These are phyloP conservation scores for Panus rudis DNA, from an alignment of 768 basidiomycete genomes.

Conservation along the genomic window DNA sequence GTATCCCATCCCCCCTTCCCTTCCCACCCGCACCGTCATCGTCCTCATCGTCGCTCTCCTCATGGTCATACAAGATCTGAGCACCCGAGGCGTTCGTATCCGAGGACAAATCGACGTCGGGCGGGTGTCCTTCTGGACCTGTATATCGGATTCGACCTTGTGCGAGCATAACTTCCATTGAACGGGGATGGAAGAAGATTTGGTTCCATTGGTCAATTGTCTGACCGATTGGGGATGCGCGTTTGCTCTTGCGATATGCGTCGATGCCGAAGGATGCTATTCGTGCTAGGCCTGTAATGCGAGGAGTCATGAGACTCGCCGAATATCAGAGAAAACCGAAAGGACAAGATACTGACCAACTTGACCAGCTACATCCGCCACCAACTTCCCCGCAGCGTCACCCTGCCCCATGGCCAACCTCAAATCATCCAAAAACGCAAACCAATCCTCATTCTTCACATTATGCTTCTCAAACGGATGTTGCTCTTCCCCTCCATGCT, in stretches of 20 bases:
- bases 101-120: constrained; percentile 4
- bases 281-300: constrained; percentile 18
- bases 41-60: not conserved
- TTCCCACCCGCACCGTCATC: constrained; percentile 1
- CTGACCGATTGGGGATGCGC: constrained; percentile 31
- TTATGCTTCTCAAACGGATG: constrained; percentile 51
- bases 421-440: constrained; percentile 23
- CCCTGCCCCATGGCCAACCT: not conserved
- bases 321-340: not conserved
- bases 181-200: constrained; percentile 19
- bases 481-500: constrained; percentile 18
- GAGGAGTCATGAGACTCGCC: not conserved
- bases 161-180: constrained; percentile 14
- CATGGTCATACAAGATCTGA: not conserved
- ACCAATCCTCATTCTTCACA: constrained; percentile 44
- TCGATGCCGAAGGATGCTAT: constrained; percentile 10
- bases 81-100: constrained; percentile 2
- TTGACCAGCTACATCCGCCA: not conserved
- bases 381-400: not conserved
- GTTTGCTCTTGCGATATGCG: constrained; percentile 28
- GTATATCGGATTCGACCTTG: constrained; percentile 8
- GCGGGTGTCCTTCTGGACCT: constrained; percentile 6
- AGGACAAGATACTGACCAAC: not conserved
- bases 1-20: not conserved
- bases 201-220: constrained; percentile 43